Conservation (phyloP, 1,139 yeast genomes). For the Yamadazyma jaroonii region DNA sequence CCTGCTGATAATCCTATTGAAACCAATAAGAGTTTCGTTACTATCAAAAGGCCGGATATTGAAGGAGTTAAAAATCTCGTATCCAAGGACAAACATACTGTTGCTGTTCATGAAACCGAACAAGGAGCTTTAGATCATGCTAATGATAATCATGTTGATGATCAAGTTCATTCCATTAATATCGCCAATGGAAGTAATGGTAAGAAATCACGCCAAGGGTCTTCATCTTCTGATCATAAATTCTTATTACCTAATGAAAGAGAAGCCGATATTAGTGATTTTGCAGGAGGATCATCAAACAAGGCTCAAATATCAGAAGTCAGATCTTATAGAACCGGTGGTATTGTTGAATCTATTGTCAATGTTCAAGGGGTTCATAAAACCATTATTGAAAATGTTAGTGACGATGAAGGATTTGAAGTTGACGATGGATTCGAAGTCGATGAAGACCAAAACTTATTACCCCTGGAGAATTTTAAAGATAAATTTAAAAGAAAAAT, state of each 20-base stretch:
- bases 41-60: conserved; percentile 56
- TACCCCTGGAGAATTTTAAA: conserved; percentile 3
- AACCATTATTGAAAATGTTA: conserved; percentile 72
- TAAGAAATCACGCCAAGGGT: conserved; percentile 7
- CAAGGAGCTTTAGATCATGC: conserved; percentile 41
- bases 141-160: background rate
- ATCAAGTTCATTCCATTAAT: conserved; percentile 15
- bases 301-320: conserved; percentile 32
- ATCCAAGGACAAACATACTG: conserved; percentile 21
- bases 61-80: conserved; percentile 21
- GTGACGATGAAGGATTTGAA: conserved; percentile 30
- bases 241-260: conserved; percentile 26
- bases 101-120: conserved; percentile 44
- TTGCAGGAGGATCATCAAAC: conserved; percentile 12
- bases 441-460: conserved; percentile 7
- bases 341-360: conserved; percentile 80
- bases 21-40: conserved; percentile 67
- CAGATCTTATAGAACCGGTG: conserved; percentile 54
- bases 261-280: conserved; percentile 31
- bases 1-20: conserved; percentile 80
- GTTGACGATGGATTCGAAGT: conserved; percentile 18
- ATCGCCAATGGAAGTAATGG: background rate
- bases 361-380: conserved; percentile 83
- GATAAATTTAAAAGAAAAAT: conserved; percentile 1
- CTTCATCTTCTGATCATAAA: conserved; percentile 8